Conservation (phyloP, 2,329 filamentous ascomycete species). For the Trichocomaceae sp. region DNA sequence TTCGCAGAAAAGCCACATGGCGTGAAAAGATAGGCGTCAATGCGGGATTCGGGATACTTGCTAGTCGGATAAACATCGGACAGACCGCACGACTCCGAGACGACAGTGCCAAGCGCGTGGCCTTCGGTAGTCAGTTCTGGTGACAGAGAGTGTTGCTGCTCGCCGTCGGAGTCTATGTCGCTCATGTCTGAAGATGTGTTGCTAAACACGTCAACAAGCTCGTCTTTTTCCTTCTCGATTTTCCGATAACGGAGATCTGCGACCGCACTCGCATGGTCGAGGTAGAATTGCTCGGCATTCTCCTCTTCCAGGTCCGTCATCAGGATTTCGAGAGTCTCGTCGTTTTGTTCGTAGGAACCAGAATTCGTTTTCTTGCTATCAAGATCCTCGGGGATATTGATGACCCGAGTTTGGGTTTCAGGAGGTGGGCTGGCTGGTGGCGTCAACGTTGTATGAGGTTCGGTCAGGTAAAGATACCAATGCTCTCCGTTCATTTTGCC, state of each 20-base stretch:
- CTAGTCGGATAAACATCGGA: slow-evolving; percentile 80
- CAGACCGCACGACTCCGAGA: slow-evolving; percentile 83
- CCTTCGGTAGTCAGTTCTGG: slow-evolving; percentile 85
- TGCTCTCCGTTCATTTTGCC: slow-evolving; percentile 99
- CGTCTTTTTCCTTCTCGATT: slow-evolving; percentile 55
- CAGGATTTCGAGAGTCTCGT: slow-evolving; percentile 55
- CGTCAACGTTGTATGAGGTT: slow-evolving; percentile 70
- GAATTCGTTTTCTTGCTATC: slow-evolving; percentile 14
- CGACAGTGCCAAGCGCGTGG: slow-evolving; percentile 84
- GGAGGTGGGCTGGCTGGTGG: slow-evolving; percentile 67
- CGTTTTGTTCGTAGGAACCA: slow-evolving; percentile 31
- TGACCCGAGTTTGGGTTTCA: slow-evolving; percentile 53
- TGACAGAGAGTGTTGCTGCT: slow-evolving; percentile 43
- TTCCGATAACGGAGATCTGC: slow-evolving; percentile 74
- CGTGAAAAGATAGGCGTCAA: slow-evolving; percentile 93
- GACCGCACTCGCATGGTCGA: slow-evolving; percentile 80
- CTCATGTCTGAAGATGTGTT: slow-evolving; percentile 61
- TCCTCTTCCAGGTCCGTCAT: slow-evolving; percentile 63
- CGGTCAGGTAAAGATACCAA: slow-evolving; percentile 97
- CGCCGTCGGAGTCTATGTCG: slow-evolving; percentile 48
- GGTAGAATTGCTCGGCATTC: slow-evolving; percentile 63
- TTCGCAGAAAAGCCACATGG: slow-evolving; percentile 98
- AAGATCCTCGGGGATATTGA: slow-evolving; percentile 46
- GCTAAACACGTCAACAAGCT: slow-evolving; percentile 68
- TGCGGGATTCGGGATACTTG: slow-evolving; percentile 83